Percentiles rank a stretch among this genome's conserved stretches.
These are phyloP conservation scores for Tuber borchii DNA, from an alignment of 495 filamentous ascomycete genomes.

Conservation along the genomic window DNA sequence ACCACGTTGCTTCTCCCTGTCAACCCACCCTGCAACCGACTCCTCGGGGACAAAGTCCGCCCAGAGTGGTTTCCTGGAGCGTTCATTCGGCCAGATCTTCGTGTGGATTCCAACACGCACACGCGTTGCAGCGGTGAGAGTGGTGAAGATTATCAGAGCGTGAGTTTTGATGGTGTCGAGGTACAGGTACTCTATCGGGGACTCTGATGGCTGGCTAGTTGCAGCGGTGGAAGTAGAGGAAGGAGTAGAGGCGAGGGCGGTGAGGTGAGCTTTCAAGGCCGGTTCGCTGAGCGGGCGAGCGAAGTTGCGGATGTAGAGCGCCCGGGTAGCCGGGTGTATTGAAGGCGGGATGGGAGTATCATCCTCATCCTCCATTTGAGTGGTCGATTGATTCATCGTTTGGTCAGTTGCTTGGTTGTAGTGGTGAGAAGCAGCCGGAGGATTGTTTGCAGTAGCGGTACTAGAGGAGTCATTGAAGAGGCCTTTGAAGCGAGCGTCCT, in stretches of 20 bases:
- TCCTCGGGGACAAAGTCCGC: conserved; percentile 84
- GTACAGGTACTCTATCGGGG: conserved; percentile 60
- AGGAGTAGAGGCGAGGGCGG: conserved; percentile 58
- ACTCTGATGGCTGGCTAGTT: conserved; percentile 43
- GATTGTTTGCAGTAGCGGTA: background rate
- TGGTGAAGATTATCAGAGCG: conserved; percentile 67
- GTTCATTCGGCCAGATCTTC: conserved; percentile 78
- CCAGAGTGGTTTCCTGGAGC: conserved; percentile 74
- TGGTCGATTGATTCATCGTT: conserved; percentile 1
- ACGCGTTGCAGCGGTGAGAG: conserved; percentile 63
- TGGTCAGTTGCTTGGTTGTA: conserved; percentile 4
- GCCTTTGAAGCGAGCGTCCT: conserved; percentile 52
- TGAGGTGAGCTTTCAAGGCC: conserved; percentile 60
- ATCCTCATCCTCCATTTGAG: conserved; percentile 27
- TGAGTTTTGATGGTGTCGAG: conserved; percentile 83
- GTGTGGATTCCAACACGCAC: conserved; percentile 72
- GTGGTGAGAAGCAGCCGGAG: conserved; percentile 32
- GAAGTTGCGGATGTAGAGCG: conserved; percentile 85
- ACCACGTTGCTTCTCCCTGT: conserved; percentile 54
- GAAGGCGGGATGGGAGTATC: conserved; percentile 50
- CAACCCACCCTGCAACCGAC: conserved; percentile 66
- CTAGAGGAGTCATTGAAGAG: conserved; percentile 46
- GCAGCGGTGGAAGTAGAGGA: conserved; percentile 35
- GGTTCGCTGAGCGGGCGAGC: conserved; percentile 73
- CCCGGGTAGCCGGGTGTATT: conserved; percentile 72